A percentile compares a stretch with the other conserved stretches of the same genome.
These are phyloP conservation scores for Leavenworthia alabamica DNA, from an alignment of 345 rosid species.

Conservation along the genomic window DNA sequence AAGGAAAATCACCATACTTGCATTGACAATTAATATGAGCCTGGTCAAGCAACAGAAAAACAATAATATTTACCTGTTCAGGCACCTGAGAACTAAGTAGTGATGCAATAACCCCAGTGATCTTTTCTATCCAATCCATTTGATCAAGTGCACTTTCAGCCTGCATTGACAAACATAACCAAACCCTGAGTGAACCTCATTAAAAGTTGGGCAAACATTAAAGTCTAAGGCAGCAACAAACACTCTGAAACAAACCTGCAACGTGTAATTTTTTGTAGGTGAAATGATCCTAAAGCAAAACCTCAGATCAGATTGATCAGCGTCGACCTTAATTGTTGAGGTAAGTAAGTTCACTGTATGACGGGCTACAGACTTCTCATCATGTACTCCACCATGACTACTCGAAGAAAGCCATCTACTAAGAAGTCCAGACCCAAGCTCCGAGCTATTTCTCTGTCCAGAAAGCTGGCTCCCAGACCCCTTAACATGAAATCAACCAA, in stretches of 20 bases:
- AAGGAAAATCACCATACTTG: constrained; percentile 22
- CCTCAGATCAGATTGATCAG: constrained; percentile 96
- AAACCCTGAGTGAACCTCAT: constrained; percentile 35
- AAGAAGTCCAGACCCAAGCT: constrained; percentile 89
- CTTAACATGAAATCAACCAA: constrained; percentile 31
- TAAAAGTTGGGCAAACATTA: neutral
- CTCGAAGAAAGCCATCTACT: constrained; percentile 97
- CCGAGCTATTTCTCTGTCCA: constrained; percentile 90
- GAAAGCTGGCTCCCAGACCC: constrained; percentile 70
- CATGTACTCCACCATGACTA: constrained; percentile 87
- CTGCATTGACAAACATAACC: constrained; percentile 76
- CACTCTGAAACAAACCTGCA: constrained; percentile 64
- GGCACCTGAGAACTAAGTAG: constrained; percentile 95
- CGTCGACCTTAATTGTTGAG: constrained; percentile 94
- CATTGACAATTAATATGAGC: constrained; percentile 1
- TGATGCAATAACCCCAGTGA: constrained; percentile 97
- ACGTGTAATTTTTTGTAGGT: constrained; percentile 92
- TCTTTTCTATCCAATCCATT: constrained; percentile 99
- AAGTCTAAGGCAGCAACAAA: constrained; percentile 14
- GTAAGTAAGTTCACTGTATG: constrained; percentile 99
- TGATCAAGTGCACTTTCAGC: constrained; percentile 98
- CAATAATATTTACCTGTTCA: constrained; percentile 56
- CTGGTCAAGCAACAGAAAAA: constrained; percentile 1
- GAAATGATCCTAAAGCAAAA: constrained; percentile 99
- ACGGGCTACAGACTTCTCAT: constrained; percentile 97